These are phyloP conservation scores for Knufia petricola DNA, from an alignment of 2,329 filamentous ascomycete genomes.

Conservation along the genomic window DNA sequence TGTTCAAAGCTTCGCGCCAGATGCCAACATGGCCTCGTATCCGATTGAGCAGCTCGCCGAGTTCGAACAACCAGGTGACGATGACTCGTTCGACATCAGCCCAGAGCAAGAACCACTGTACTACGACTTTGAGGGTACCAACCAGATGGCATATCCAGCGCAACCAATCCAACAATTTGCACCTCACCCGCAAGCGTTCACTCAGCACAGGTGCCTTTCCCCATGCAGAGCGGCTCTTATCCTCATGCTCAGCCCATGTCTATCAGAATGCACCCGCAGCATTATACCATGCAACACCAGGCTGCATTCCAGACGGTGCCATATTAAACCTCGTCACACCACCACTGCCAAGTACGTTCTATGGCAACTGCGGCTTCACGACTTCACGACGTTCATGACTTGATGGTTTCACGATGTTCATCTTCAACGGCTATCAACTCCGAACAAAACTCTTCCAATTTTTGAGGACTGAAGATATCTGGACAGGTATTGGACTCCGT, in stretches of 20 bases:
- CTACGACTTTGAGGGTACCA: constrained; percentile 7
- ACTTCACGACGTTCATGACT: not conserved
- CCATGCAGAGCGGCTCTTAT: constrained; percentile 9
- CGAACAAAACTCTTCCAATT: no score
- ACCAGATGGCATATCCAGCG: not conserved
- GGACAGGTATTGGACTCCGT: no score
- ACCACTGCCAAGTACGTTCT: no score
- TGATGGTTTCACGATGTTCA: not conserved
- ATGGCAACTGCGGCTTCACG: not conserved
- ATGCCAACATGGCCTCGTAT: constrained; percentile 10
- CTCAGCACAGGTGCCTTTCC: not conserved
- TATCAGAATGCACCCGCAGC: constrained; percentile 6
- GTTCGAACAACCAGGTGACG: constrained; percentile 4
- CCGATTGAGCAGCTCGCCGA: constrained; percentile 7
- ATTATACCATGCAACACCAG: constrained; percentile 3
- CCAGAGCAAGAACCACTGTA: constrained; percentile 8
- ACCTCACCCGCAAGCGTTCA: not conserved
- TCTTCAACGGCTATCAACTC: not conserved
- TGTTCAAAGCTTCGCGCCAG: constrained; percentile 17
- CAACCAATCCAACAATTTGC: constrained; percentile 1
- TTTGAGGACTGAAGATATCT: not conserved
- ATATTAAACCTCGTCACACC: not conserved
- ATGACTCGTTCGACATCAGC: constrained; percentile 7
- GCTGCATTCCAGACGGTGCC: not conserved
- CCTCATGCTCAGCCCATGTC: constrained; percentile 1